Conservation (phyloP, 768 basidiomycete species). For the Heimioporus sp. region DNA sequence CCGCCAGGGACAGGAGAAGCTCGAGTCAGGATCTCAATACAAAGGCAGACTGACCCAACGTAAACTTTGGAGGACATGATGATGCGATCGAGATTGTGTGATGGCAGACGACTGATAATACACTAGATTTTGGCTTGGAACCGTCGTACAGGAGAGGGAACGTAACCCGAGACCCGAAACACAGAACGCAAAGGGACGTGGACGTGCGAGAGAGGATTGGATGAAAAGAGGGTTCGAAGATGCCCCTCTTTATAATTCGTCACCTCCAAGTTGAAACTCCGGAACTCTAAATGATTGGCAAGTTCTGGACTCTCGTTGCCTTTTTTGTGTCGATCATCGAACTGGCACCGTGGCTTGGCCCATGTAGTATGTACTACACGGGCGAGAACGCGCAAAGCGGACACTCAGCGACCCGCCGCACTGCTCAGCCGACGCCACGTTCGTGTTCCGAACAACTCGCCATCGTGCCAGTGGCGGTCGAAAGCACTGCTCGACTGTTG, state of each 20-base stretch:
- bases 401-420: no score
- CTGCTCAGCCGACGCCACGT: no score
- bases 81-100: conserved; percentile 22
- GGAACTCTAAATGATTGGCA: conserved; percentile 31
- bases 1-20: conserved; percentile 44
- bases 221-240: conserved; percentile 29
- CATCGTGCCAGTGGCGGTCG: conserved; percentile 4
- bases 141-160: conserved; percentile 51
- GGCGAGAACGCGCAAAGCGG: no score
- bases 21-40: conserved; percentile 43
- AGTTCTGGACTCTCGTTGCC: conserved; percentile 24
- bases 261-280: conserved; percentile 47
- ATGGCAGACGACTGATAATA: conserved; percentile 39
- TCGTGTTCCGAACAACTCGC: background rate
- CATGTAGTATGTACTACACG: no score
- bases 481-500: background rate
- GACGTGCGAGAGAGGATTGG: conserved; percentile 45
- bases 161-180: conserved; percentile 56
- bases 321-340: conserved; percentile 19
- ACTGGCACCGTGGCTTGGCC: conserved; percentile 18
- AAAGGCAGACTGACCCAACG: conserved; percentile 86
- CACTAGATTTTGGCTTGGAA: conserved; percentile 47
- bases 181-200: conserved; percentile 45
- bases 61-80: conserved; percentile 80
- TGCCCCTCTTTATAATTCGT: conserved; percentile 42